These are phyloP conservation scores for Sporothrix dimorphospora DNA, from an alignment of 2,329 filamentous ascomycete species.

Conservation along the genomic window DNA sequence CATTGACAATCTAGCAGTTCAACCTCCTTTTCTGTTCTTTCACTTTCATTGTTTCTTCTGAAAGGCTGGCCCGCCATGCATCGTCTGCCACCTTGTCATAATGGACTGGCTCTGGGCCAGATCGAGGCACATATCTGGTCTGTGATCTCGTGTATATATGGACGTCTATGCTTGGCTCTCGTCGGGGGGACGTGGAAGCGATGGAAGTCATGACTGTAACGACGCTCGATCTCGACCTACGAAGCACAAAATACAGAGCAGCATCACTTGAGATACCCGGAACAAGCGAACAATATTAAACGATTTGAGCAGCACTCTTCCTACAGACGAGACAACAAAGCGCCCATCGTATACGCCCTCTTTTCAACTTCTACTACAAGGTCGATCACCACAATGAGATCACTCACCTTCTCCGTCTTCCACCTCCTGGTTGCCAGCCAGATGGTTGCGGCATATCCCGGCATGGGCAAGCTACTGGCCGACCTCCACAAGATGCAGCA, in stretches of 20 bases:
- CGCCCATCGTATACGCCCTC: neutral
- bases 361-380: neutral
- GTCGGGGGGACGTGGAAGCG: neutral
- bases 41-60: neutral
- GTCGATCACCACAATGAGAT: slow-evolving; percentile 4
- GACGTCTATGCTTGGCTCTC: slow-evolving; percentile 4
- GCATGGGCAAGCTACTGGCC: slow-evolving; percentile 36
- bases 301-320: neutral
- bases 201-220: neutral
- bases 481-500: slow-evolving; percentile 22
- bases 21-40: neutral
- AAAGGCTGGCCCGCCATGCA: neutral
- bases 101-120: neutral
- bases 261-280: neutral
- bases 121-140: neutral
- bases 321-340: neutral
- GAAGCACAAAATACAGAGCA: neutral
- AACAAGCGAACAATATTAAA: neutral
- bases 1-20: neutral
- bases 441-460: slow-evolving; percentile 30
- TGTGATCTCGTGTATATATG: neutral
- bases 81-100: neutral
- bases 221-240: neutral
- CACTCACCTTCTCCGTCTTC: neutral
- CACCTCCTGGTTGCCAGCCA: neutral